Percentiles rank a stretch among this genome's conserved stretches.
Conservation (phyloP, 108 stramenopile genomes). For the Phaeodactylum tricornutum region DNA sequence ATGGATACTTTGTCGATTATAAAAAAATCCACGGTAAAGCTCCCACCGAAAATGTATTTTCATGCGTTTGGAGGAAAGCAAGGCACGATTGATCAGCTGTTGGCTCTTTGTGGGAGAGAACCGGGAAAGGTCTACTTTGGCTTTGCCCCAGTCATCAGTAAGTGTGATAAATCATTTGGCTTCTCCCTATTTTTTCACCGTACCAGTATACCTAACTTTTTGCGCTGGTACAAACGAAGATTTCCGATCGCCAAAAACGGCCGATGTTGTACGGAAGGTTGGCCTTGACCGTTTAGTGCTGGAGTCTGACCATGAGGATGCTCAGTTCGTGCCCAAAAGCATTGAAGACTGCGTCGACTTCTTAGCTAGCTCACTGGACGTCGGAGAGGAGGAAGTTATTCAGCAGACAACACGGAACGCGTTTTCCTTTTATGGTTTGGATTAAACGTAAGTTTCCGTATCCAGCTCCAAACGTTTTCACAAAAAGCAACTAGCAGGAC, state of each 20-base stretch:
- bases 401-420: conserved; percentile 46
- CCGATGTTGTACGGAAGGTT: conserved; percentile 45
- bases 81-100: conserved; percentile 46
- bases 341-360: conserved; percentile 25
- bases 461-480: no score
- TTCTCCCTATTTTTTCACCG: background rate
- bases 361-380: conserved; percentile 37
- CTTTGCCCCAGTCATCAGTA: conserved; percentile 60
- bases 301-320: conserved; percentile 82
- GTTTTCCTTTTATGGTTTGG: conserved; percentile 32
- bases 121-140: conserved; percentile 60
- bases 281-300: conserved; percentile 65
- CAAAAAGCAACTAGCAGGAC: no score
- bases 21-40: conserved; percentile 7
- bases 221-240: conserved; percentile 22
- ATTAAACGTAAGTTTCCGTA: no score
- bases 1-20: conserved; percentile 34
- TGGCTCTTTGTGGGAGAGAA: conserved; percentile 29
- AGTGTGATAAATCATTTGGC: background rate
- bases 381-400: conserved; percentile 37
- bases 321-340: conserved; percentile 30
- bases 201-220: background rate
- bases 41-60: conserved; percentile 78
- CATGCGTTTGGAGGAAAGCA: conserved; percentile 84
- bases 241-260: conserved; percentile 64